A percentile compares a stretch with the other conserved stretches of the same genome.
phyloP scores from a whole-genome alignment of 176 grass and related monocot species.

The Oryza brachyantha region DNA sequence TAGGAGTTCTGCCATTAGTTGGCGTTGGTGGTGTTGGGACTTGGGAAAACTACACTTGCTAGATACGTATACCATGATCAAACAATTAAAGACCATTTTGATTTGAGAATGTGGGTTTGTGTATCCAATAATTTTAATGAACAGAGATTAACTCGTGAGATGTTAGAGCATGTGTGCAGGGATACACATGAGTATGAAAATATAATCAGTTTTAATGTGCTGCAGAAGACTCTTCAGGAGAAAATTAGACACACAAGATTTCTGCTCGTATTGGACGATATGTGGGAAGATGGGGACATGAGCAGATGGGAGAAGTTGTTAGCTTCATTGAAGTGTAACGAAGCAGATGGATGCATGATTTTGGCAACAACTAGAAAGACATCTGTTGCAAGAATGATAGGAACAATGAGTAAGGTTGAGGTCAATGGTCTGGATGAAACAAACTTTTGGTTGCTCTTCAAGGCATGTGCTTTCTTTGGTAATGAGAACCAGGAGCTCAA shows the following conservation, averaged over 20 bases:
- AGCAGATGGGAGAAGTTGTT: slow-evolving; percentile 14
- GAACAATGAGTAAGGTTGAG: neutral
- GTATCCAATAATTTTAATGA: neutral
- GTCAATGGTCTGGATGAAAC: slow-evolving; percentile 28
- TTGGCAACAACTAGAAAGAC: no score
- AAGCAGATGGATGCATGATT: no score
- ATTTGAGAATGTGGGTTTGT: slow-evolving; percentile 35
- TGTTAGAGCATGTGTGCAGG: neutral
- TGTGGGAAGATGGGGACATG: slow-evolving; percentile 3
- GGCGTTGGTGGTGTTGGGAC: slow-evolving; percentile 23
- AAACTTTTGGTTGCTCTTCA: slow-evolving; percentile 47
- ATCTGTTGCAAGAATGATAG: slow-evolving; percentile 27
- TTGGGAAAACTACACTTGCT: slow-evolving; percentile 36
- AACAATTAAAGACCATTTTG: slow-evolving; percentile 18
- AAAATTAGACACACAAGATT: slow-evolving; percentile 11
- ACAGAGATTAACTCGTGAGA: neutral
- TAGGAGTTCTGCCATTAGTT: slow-evolving; percentile 32
- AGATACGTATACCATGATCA: slow-evolving; percentile 19
- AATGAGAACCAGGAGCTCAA: neutral
- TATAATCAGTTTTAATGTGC: neutral
- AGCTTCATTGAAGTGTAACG: neutral
- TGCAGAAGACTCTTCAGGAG: slow-evolving; percentile 10
- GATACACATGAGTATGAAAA: neutral
- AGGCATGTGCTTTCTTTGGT: slow-evolving; percentile 49
- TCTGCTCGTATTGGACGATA: slow-evolving; percentile 23